These are phyloP conservation scores for Colletotrichum spaethianum DNA, from an alignment of 2,329 filamentous ascomycete genomes.

Conservation along the genomic window DNA sequence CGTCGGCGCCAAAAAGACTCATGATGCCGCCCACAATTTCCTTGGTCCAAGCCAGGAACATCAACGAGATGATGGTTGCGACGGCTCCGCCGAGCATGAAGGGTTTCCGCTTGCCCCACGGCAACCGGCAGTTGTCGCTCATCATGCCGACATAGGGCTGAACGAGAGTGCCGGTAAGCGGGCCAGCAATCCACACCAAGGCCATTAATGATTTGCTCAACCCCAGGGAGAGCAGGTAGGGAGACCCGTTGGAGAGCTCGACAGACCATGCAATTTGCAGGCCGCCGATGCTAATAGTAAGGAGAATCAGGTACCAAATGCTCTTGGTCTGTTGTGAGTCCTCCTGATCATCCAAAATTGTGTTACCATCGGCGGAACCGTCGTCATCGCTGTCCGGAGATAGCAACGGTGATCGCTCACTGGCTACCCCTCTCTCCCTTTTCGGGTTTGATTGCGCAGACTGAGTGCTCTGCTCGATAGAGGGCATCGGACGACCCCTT, in stretches of 20 bases:
- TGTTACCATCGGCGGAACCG: conserved; percentile 22
- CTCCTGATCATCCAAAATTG: conserved; percentile 33
- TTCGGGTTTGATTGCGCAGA: conserved; percentile 21
- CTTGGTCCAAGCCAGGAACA: conserved; percentile 81
- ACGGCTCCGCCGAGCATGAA: conserved; percentile 82
- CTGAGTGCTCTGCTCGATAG: conserved; percentile 32
- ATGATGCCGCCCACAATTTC: conserved; percentile 80
- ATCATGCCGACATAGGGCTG: conserved; percentile 88
- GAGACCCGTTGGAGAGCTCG: conserved; percentile 93
- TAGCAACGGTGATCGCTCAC: conserved; percentile 39
- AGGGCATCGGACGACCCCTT: conserved; percentile 36
- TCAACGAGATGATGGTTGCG: conserved; percentile 76
- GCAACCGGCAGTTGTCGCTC: conserved; percentile 81
- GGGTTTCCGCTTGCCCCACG: conserved; percentile 85
- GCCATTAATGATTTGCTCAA: conserved; percentile 88
- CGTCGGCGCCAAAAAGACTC: conserved; percentile 78
- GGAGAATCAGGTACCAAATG: conserved; percentile 85
- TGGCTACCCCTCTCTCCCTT: conserved; percentile 12
- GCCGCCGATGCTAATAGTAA: conserved; percentile 90
- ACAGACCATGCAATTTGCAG: conserved; percentile 97
- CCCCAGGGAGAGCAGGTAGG: conserved; percentile 84
- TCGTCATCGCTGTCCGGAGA: conserved; percentile 32
- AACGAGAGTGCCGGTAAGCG: conserved; percentile 82
- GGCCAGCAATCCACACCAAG: conserved; percentile 87
- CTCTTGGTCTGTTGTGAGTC: conserved; percentile 78